Evolutionary conservation across 768 basidiomycete species (phyloP), one percentile per base, ranked within the genome.

Genomic region (Mycena haematopus): DNA sequence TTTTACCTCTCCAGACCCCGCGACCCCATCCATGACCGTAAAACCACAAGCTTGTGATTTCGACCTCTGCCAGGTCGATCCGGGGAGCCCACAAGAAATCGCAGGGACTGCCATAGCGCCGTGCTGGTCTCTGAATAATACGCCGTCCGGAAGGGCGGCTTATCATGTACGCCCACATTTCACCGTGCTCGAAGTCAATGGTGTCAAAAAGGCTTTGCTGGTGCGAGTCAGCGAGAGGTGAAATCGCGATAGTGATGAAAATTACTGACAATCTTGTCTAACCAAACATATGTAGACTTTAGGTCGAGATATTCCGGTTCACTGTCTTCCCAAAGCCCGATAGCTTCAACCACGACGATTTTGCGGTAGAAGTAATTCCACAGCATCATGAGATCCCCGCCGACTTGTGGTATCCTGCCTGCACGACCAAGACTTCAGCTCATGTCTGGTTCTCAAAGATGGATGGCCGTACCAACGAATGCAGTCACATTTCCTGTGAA

Each of bases 1-100:
- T 36, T 52, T 56, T 47, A 0, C 65, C 65, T 22, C 46, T 25
- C 61, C 65, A 66, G 11, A 49, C 6, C 0, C 17, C 60, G 14
- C 35, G 55, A 15, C 59, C 56, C 4, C n/a, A 14, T 2, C 51
- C 36, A 2, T 35, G 17, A 13, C 17, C 36, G 1, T 5, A 10
- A 42, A 15, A 46, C 15, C 7, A 29, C 8, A 64, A 17, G 0
- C 9, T 29, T 22, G 38, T 21, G 11, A 46, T 49, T 3, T 65
- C 56, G n/a, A 65, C 27, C n/a, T 65, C 65, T 4, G 42, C 25
- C 3, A 61, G 11, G 44, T 65, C 65, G 22, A 58, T 46, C 9
- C 50, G 45, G 2, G 55, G 60, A 29, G 59, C 59, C 59, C 56
- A 65, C 36, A 65, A 25, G n/a, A 49, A 55, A 15, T 57, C 59